Base-by-base conservation (phyloP, 352 stramenopile species). In the Pythium aphanidermatum region DNA sequence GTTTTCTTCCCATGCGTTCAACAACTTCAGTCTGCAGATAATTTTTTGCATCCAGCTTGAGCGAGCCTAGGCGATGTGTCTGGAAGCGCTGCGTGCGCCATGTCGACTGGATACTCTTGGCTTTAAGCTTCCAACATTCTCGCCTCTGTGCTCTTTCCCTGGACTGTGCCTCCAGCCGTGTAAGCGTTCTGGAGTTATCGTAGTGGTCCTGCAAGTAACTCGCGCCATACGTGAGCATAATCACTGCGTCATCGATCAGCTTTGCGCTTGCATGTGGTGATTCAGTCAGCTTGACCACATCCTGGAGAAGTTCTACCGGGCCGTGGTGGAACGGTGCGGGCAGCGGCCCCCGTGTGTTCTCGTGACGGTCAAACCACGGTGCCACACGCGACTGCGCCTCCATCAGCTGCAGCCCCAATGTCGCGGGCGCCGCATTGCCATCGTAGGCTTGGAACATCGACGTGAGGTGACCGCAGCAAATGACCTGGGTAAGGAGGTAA, bases 51-150 rank as follows among this genome's bases (percentile, higher is more conserved):
- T 70, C 53, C 19, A 85, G 55, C 37, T 56, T 31, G 21, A 85
- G 45, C 16, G 53, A 24, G n/a, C 59, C 40, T 25, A 82, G 66
- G n/a, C 52, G 58, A n/a, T 72, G 51, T 4, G 58, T 79, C 4
- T 55, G 55, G 44, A 85, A 82, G 0, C 65, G 63, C 54, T 81
- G 73, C 16, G 64, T 70, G 5, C 70, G 45, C 59, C 60, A 72
- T 1, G 59, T 62, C 6, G 41, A 36, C 36, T 68, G 52, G 11
- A 82, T 60, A 6, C 3, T 12, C 16, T 20, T 21, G 2, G 46
- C 46, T 29, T 32, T 35, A 3, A 6, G 5, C 14, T n/a, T 37
- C 39, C 37, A 52, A 8, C 26, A 28, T 5, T 21, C 27, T 26
- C 54, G 40, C 13, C 16, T 60, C 4, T 58, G 25, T 9, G 69